Evolutionary conservation across 2,329 filamentous ascomycete genomes (phyloP).

Genomic region (Neofusicoccum parvum): DNA sequence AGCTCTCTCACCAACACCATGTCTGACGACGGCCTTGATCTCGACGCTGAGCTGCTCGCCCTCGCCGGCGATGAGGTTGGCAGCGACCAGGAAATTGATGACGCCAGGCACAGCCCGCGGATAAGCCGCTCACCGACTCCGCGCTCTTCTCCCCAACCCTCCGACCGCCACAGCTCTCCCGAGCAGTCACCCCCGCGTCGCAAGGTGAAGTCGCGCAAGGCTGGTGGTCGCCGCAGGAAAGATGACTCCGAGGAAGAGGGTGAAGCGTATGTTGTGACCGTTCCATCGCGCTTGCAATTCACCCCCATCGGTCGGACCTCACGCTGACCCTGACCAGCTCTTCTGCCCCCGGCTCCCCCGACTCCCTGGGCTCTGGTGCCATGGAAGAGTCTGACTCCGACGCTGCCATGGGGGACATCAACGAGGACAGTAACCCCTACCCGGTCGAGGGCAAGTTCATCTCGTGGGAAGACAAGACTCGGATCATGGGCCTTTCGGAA

Average conservation of each 20-base stretch:
- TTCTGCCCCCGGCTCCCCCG: slow-evolving; percentile 66
- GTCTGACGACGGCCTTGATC: slow-evolving; percentile 62
- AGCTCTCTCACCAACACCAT: slow-evolving; percentile 50
- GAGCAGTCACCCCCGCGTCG: slow-evolving; percentile 51
- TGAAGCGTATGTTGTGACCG: slow-evolving; percentile 69
- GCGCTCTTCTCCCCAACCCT: slow-evolving; percentile 34
- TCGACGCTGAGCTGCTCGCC: slow-evolving; percentile 92
- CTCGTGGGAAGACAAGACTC: slow-evolving; percentile 54
- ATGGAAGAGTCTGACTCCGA: slow-evolving; percentile 79
- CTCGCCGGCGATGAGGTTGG: slow-evolving; percentile 70
- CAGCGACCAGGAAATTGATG: slow-evolving; percentile 56
- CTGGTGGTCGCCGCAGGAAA: slow-evolving; percentile 41
- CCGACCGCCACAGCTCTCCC: slow-evolving; percentile 30
- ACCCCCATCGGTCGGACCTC: not conserved
- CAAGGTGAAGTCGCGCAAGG: slow-evolving; percentile 53
- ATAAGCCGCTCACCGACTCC: slow-evolving; percentile 59
- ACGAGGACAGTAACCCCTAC: slow-evolving; percentile 67
- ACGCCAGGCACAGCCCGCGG: slow-evolving; percentile 51
- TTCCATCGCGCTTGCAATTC: not conserved
- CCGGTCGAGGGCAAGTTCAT: slow-evolving; percentile 83
- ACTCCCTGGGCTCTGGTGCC: slow-evolving; percentile 77
- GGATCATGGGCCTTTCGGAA: slow-evolving; percentile 85
- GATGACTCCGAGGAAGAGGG: slow-evolving; percentile 66
- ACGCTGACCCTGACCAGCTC: slow-evolving; percentile 55
- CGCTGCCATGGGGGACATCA: slow-evolving; percentile 48